phyloP scores from a whole-genome alignment of 2,329 filamentous ascomycete genomes.

The Rosellinia necatrix region DNA sequence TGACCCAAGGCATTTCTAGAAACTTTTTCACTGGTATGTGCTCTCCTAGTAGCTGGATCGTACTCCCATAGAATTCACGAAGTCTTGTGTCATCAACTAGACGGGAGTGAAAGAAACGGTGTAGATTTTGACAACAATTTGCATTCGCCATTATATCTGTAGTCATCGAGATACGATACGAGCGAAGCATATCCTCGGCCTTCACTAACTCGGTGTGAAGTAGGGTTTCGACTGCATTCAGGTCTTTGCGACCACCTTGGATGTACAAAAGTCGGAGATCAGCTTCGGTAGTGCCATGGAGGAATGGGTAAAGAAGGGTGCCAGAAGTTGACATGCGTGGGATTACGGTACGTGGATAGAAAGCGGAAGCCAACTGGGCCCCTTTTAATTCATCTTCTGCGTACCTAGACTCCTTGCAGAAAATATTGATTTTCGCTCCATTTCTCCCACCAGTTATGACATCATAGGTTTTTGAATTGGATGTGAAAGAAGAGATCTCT shows the following conservation, averaged over 20 bases:
- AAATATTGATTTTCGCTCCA: slow-evolving; percentile 9
- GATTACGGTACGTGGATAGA: slow-evolving; percentile 8
- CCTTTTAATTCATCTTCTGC: slow-evolving; percentile 7
- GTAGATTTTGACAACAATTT: slow-evolving; percentile 11
- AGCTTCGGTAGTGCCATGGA: slow-evolving; percentile 3
- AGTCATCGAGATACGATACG: background rate
- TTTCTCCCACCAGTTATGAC: too few species aligned
- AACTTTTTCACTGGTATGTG: background rate
- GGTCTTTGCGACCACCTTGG: background rate
- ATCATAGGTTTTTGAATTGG: too few species aligned
- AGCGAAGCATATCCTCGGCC: slow-evolving; percentile 21
- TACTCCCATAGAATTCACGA: slow-evolving; percentile 3
- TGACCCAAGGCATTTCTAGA: slow-evolving; percentile 5
- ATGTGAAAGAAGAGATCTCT: too few species aligned
- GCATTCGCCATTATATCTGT: too few species aligned
- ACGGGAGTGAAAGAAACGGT: slow-evolving; percentile 14
- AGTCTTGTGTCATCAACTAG: slow-evolving; percentile 10
- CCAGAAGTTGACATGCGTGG: slow-evolving; percentile 9
- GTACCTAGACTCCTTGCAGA: slow-evolving; percentile 7
- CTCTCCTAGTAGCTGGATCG: slow-evolving; percentile 4
- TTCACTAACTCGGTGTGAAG: slow-evolving; percentile 23
- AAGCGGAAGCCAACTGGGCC: background rate
- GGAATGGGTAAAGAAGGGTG: slow-evolving; percentile 18
- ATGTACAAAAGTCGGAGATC: slow-evolving; percentile 16
- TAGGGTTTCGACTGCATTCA: background rate